Conservation (phyloP, 805 yeast genomes). For the Phaffomyces thermotolerans region DNA sequence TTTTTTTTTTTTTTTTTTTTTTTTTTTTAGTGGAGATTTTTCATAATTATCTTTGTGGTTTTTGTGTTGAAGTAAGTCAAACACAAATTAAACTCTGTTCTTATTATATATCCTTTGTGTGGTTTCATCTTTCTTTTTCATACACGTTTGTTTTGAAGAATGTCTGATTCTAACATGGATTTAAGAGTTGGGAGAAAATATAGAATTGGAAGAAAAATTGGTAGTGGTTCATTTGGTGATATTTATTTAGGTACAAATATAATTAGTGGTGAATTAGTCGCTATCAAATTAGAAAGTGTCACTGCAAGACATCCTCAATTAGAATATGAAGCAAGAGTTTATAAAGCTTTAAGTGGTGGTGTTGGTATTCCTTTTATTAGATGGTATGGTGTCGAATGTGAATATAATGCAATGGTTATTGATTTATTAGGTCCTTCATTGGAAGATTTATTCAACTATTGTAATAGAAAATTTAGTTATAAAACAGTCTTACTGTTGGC, state of each 20-base stretch:
- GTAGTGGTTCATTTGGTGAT: constrained; percentile 96
- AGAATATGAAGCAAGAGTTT: constrained; percentile 94
- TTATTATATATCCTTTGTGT: too few relatives aligned
- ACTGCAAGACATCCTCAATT: constrained; percentile 94
- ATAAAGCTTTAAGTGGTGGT: constrained; percentile 90
- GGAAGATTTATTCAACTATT: constrained; percentile 93
- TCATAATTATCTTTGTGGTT: too few relatives aligned
- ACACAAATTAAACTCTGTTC: too few relatives aligned
- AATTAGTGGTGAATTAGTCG: constrained; percentile 95
- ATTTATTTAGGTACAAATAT: constrained; percentile 89
- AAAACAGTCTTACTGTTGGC: constrained; percentile 91
- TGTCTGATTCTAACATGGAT: constrained; percentile 38
- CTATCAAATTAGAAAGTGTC: constrained; percentile 86
- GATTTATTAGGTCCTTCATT: constrained; percentile 92
- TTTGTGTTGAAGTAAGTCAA: too few relatives aligned
- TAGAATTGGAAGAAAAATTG: constrained; percentile 90
- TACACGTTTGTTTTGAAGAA: not conserved
- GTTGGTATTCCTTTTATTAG: constrained; percentile 95
- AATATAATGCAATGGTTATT: constrained; percentile 93
- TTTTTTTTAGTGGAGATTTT: too few relatives aligned
- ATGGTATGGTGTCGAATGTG: constrained; percentile 96
- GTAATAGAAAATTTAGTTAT: constrained; percentile 87
- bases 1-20: not conserved
- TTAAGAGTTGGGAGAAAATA: constrained; percentile 90
- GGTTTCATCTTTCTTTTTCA: not conserved